These are phyloP conservation scores for Artemisia annua DNA, from an alignment of 129 eudicot species.

Conservation along the genomic window DNA sequence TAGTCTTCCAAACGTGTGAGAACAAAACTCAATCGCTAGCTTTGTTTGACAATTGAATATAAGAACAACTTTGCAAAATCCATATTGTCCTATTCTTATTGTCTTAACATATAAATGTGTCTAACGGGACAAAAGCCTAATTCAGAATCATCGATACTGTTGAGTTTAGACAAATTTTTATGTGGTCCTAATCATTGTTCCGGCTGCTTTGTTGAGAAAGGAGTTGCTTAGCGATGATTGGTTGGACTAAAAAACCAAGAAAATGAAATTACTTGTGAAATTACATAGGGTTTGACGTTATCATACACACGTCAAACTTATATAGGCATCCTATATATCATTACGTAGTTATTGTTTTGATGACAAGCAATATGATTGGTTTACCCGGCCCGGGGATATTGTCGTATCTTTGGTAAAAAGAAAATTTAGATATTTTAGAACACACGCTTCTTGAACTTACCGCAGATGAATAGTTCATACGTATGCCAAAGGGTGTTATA, in stretches of 20 bases:
- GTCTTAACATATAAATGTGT: slow-evolving; percentile 15
- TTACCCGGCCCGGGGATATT: slow-evolving; percentile 26
- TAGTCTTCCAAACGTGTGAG: slow-evolving; percentile 20
- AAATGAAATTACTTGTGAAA: slow-evolving; percentile 14
- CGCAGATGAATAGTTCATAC: slow-evolving; percentile 9
- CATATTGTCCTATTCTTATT: slow-evolving; percentile 13
- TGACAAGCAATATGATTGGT: slow-evolving; percentile 23
- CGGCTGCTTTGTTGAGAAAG: slow-evolving; percentile 1
- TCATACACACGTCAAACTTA: slow-evolving; percentile 7
- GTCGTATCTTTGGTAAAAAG: background rate
- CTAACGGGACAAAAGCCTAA: slow-evolving; percentile 7
- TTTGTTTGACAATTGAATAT: slow-evolving; percentile 21
- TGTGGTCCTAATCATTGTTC: slow-evolving; percentile 19
- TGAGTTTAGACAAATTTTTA: slow-evolving; percentile 16
- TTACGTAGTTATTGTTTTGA: background rate
- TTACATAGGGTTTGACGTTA: background rate
- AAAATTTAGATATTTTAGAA: background rate
- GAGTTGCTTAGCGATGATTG: slow-evolving; percentile 28
- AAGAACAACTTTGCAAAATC: slow-evolving; percentile 18
- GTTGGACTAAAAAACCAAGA: slow-evolving; percentile 20
- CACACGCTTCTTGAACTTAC: slow-evolving; percentile 13
- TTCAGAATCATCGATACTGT: slow-evolving; percentile 29
- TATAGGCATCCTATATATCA: background rate
- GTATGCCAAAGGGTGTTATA: background rate
- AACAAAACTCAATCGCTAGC: slow-evolving; percentile 15